Evolutionary conservation across 139 green algal species (phyloP).

Genomic region (Coelastrella sp.): DNA sequence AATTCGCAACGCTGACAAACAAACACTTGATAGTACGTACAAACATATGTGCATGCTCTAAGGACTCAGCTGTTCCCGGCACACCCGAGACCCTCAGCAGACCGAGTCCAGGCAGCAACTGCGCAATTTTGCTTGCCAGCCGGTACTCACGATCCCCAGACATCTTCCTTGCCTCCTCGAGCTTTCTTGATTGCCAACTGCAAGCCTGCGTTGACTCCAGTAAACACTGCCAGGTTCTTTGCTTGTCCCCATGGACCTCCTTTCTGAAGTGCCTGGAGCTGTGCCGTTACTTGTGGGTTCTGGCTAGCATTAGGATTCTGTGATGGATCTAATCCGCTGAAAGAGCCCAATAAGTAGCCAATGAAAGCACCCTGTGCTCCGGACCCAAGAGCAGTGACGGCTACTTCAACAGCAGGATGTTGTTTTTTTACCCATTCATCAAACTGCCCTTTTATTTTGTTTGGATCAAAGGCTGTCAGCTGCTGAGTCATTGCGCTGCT

Average conservation of each 20-base stretch:
- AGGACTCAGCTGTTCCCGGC: too few relatives aligned
- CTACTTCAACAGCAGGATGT: constrained; percentile 70
- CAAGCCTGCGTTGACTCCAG: constrained; percentile 88
- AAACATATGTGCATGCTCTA: too few relatives aligned
- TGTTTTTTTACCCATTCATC: constrained; percentile 71
- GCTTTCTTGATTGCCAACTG: constrained; percentile 77
- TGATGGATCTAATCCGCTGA: constrained; percentile 65
- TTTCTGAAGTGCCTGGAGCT: constrained; percentile 69
- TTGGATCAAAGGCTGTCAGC: constrained; percentile 37
- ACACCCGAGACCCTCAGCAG: too few relatives aligned
- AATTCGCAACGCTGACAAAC: too few relatives aligned
- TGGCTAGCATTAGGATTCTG: constrained; percentile 28
- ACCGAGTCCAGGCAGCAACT: too few relatives aligned
- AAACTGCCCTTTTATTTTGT: constrained; percentile 53
- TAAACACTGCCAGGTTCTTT: constrained; percentile 96
- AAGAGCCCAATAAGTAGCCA: constrained; percentile 79
- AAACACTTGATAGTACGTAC: too few relatives aligned
- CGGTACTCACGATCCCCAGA: constrained; percentile 72
- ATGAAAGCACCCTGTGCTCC: constrained; percentile 68
- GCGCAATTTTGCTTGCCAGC: background rate
- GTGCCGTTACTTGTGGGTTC: constrained; percentile 50
- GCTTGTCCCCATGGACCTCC: constrained; percentile 82
- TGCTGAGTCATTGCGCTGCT: background rate
- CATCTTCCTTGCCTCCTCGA: constrained; percentile 82
- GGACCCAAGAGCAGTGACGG: constrained; percentile 55